Evolutionary conservation across 2,329 filamentous ascomycete species (phyloP).

Genomic region (Herpotrichia juniperi): DNA sequence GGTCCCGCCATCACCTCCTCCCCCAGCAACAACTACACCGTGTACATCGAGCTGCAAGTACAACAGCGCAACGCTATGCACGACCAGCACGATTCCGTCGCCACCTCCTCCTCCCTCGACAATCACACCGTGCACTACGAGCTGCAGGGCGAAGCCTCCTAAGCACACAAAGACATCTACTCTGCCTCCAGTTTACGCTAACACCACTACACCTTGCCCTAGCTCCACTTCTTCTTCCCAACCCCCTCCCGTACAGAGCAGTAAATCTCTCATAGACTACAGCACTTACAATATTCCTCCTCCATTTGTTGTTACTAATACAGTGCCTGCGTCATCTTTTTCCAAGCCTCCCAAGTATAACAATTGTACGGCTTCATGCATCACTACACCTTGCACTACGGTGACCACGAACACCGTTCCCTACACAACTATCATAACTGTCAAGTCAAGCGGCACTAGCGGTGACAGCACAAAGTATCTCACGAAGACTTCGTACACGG

Average conservation of each 20-base stretch:
- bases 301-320: not conserved
- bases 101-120: not conserved
- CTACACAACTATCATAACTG: constrained; percentile 12
- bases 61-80: not conserved
- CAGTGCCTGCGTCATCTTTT: not conserved
- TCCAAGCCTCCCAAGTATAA: constrained; percentile 7
- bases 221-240: not conserved
- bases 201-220: constrained; percentile 2
- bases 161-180: too few species aligned
- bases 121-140: too few species aligned
- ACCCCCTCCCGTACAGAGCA: not conserved
- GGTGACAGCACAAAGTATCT: constrained; percentile 5
- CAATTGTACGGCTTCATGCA: constrained; percentile 8
- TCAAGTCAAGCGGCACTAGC: constrained; percentile 9
- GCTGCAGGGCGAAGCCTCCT: too few species aligned
- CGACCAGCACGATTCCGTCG: not conserved
- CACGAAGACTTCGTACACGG: constrained; percentile 7
- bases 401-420: constrained; percentile 7
- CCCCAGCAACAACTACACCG: not conserved
- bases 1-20: not conserved
- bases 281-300: not conserved
- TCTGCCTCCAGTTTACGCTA: not conserved
- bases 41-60: not conserved
- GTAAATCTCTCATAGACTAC: not conserved
- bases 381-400: constrained; percentile 18